Percentiles rank a stretch among this genome's conserved stretches.
phyloP scores from a whole-genome alignment of 2,329 filamentous ascomycete species.

The Trichoderma sp. region DNA sequence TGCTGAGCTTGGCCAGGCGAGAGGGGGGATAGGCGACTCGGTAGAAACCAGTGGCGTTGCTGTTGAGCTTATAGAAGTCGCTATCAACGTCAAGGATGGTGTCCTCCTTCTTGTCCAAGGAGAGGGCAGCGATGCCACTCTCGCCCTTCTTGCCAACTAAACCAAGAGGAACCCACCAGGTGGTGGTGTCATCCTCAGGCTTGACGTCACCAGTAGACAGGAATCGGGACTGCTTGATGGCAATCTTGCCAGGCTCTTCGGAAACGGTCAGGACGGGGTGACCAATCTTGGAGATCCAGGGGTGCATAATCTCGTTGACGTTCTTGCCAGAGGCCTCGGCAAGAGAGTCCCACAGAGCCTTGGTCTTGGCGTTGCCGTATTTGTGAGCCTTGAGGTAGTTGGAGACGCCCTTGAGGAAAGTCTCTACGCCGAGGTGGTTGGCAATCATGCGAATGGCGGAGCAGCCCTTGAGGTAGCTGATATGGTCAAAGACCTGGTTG shows the following conservation, averaged over 20 bases:
- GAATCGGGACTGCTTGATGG: slow-evolving; percentile 84
- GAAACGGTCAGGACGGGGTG: slow-evolving; percentile 87
- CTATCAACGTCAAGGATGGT: slow-evolving; percentile 73
- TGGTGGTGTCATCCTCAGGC: slow-evolving; percentile 85
- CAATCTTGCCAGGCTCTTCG: slow-evolving; percentile 81
- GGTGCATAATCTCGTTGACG: slow-evolving; percentile 83
- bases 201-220: slow-evolving; percentile 88
- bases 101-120: slow-evolving; percentile 74
- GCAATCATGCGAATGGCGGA: slow-evolving; percentile 97
- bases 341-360: slow-evolving; percentile 86
- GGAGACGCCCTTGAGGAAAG: slow-evolving; percentile 86
- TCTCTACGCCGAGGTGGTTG: slow-evolving; percentile 81
- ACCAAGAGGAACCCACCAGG: slow-evolving; percentile 93
- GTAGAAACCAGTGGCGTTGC: slow-evolving; percentile 84
- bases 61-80: slow-evolving; percentile 92
- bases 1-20: slow-evolving; percentile 77
- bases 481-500: slow-evolving; percentile 96
- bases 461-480: slow-evolving; percentile 95
- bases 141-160: slow-evolving; percentile 73
- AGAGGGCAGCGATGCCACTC: slow-evolving; percentile 62
- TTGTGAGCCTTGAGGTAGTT: slow-evolving; percentile 86
- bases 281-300: slow-evolving; percentile 94
- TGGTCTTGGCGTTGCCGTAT: slow-evolving; percentile 88
- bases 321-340: slow-evolving; percentile 86
- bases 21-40: slow-evolving; percentile 90